These are phyloP conservation scores for Aspergillus bombycis DNA, from an alignment of 2,329 filamentous ascomycete species.

Conservation along the genomic window DNA sequence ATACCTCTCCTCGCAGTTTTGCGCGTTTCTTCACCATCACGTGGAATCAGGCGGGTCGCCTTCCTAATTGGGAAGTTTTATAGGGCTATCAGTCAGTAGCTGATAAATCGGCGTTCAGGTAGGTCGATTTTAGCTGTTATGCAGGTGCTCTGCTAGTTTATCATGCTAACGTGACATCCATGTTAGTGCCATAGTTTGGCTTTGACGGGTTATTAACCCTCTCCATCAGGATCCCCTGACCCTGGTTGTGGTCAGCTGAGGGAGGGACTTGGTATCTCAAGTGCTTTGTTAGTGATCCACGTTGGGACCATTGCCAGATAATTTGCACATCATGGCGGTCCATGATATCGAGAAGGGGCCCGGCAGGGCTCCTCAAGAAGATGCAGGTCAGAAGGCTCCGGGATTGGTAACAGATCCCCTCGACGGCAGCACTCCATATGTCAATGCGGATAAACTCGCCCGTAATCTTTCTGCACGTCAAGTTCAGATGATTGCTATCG, in stretches of 20 bases:
- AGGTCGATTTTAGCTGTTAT: neutral
- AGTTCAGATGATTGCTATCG: constrained; percentile 67
- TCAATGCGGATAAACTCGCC: constrained; percentile 53
- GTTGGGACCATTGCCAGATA: neutral
- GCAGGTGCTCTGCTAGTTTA: neutral
- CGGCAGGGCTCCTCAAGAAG: neutral
- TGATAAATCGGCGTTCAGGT: neutral
- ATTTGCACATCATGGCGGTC: constrained; percentile 16
- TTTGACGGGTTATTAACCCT: neutral
- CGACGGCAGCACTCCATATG: constrained; percentile 17
- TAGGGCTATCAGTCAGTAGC: neutral
- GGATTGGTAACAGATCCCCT: constrained; percentile 13
- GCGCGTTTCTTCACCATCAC: neutral
- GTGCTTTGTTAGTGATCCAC: neutral
- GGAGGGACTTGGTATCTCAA: neutral
- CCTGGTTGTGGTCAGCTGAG: neutral
- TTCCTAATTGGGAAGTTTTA: constrained; percentile 5
- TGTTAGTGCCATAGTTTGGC: neutral
- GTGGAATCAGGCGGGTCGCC: neutral
- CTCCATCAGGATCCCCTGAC: neutral
- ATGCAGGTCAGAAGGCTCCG: constrained; percentile 15
- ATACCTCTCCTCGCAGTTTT: neutral
- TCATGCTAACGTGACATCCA: neutral
- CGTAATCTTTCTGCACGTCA: constrained; percentile 64
- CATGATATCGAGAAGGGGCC: constrained; percentile 32